Conservation (phyloP, 257 asterid species). For the Salvia miltiorrhiza region DNA sequence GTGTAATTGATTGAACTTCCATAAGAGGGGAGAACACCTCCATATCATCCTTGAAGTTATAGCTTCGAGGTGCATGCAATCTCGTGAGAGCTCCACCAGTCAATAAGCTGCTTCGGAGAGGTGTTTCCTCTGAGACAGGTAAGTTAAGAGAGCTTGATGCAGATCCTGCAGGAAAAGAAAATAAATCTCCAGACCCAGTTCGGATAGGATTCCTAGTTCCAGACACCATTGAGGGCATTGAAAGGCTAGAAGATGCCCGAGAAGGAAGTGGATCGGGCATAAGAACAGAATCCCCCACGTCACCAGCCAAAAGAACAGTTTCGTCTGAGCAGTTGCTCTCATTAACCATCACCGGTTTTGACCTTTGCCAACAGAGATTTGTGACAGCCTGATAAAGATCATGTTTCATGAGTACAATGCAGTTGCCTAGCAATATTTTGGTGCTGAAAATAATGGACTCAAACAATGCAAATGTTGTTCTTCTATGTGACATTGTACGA, state of each 20-base stretch:
- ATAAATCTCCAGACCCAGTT: slow-evolving; percentile 55
- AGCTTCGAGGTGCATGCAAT: slow-evolving; percentile 75
- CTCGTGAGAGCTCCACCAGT: slow-evolving; percentile 64
- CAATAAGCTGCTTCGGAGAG: slow-evolving; percentile 60
- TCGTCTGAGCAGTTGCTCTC: slow-evolving; percentile 74
- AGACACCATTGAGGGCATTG: slow-evolving; percentile 48
- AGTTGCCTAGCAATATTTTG: background rate
- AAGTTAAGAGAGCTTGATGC: slow-evolving; percentile 41
- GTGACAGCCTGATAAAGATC: slow-evolving; percentile 72
- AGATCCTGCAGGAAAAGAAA: slow-evolving; percentile 55
- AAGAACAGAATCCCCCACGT: slow-evolving; percentile 78
- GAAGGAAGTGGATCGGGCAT: slow-evolving; percentile 99
- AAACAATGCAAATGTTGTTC: background rate
- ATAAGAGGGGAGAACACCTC: slow-evolving; percentile 96
- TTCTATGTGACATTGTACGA: background rate
- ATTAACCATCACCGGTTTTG: slow-evolving; percentile 61
- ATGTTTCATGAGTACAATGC: slow-evolving; percentile 21
- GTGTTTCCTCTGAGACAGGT: slow-evolving; percentile 63
- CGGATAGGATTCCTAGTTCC: slow-evolving; percentile 66
- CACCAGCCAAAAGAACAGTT: slow-evolving; percentile 77
- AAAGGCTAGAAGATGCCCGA: slow-evolving; percentile 53
- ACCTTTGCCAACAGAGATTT: slow-evolving; percentile 94
- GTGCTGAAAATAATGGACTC: slow-evolving; percentile 15
- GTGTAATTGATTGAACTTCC: slow-evolving; percentile 92
- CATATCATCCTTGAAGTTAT: slow-evolving; percentile 94